These are phyloP conservation scores for apple (Malus domestica) DNA, from an alignment of 306 rosid genomes.

Conservation along the genomic window DNA sequence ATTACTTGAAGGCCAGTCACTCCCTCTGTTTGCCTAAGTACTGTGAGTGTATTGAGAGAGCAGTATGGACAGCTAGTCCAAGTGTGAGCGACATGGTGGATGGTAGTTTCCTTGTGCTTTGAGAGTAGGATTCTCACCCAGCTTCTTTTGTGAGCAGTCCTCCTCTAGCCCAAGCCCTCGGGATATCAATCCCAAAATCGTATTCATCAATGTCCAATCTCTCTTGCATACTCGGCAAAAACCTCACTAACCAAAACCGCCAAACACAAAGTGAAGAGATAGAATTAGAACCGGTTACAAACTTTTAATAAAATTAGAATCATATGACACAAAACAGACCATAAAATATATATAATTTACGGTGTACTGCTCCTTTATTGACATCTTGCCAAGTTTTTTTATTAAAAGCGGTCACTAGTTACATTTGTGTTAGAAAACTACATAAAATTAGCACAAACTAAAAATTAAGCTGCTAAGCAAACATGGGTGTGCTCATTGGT, in stretches of 20 bases:
- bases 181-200: conserved; percentile 34
- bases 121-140: conserved; percentile 30
- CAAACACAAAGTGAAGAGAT: background rate
- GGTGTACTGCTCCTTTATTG: too few relatives aligned
- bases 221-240: conserved; percentile 41
- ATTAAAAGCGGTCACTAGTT: too few relatives aligned
- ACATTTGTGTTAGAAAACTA: too few relatives aligned
- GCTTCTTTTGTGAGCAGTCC: conserved; percentile 14
- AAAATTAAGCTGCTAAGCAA: too few relatives aligned
- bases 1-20: conserved; percentile 44
- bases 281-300: background rate
- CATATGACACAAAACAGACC: background rate
- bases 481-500: too few relatives aligned
- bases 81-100: conserved; percentile 30
- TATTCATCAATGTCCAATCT: conserved; percentile 29
- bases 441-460: too few relatives aligned
- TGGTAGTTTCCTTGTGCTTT: conserved; percentile 38
- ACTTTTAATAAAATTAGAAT: background rate
- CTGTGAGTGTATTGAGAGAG: conserved; percentile 25
- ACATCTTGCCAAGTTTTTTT: too few relatives aligned
- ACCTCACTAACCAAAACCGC: conserved; percentile 21
- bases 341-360: too few relatives aligned
- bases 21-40: conserved; percentile 22
- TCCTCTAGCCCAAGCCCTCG: conserved; percentile 40
- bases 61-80: conserved; percentile 31